Conservation (phyloP, 108 stramenopile species). For the Seminavis robusta region DNA sequence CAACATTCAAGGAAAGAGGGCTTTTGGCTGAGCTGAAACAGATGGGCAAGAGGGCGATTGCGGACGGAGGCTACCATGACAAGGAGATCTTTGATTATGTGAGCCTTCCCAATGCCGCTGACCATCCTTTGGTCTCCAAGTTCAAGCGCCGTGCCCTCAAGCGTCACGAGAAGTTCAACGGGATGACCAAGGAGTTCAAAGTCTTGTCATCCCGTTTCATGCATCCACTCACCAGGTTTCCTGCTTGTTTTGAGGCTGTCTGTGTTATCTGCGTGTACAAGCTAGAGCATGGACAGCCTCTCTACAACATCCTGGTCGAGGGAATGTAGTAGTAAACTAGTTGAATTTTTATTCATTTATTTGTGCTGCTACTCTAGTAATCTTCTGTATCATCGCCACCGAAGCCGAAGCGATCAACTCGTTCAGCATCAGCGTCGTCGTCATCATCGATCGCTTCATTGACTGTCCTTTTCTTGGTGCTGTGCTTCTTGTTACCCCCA, state of each 20-base stretch:
- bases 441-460: too few relatives aligned
- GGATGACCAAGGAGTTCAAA: constrained; percentile 5
- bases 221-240: neutral
- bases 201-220: constrained; percentile 4
- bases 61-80: constrained; percentile 1
- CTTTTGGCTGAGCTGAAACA: too few relatives aligned
- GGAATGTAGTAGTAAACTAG: too few relatives aligned
- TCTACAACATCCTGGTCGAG: constrained; percentile 10
- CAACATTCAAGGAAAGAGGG: constrained; percentile 6
- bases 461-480: too few relatives aligned
- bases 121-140: neutral
- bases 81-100: too few relatives aligned
- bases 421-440: too few relatives aligned
- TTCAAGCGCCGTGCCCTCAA: constrained; percentile 14
- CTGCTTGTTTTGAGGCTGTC: constrained; percentile 15
- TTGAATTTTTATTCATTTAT: too few relatives aligned
- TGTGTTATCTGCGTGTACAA: constrained; percentile 13
- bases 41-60: constrained; percentile 3
- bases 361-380: too few relatives aligned
- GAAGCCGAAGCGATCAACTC: too few relatives aligned
- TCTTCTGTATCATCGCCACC: too few relatives aligned
- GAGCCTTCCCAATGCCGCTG: constrained; percentile 1
- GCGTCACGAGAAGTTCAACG: constrained; percentile 22
- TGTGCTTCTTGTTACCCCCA: too few relatives aligned
- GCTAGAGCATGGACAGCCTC: constrained; percentile 8